Evolutionary conservation across 2,329 filamentous ascomycete species (phyloP), one percentile per base, ranked within the genome.

Genomic region (Aureobasidium uvarum): DNA sequence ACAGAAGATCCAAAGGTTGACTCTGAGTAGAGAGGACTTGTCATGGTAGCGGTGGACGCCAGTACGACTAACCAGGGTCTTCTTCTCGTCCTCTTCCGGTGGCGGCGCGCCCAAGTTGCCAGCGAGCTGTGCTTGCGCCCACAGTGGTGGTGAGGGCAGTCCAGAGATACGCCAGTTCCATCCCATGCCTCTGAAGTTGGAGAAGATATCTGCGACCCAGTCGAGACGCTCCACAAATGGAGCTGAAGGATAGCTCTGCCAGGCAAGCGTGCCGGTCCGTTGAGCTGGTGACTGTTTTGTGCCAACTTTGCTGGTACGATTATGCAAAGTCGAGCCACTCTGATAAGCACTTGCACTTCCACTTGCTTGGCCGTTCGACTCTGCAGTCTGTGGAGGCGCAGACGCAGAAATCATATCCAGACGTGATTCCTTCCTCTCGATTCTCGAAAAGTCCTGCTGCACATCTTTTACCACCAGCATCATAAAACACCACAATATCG

Each of bases 81-180:
- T 38, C 18, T 58, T 66, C 41, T 62, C 41, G 23, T 50, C 45
- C 31, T 62, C 39, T 38, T 66, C 69, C 20, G 60, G 60, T 16
- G 46, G 60, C 16, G 48, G 38, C n/a, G 66, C 59, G 38, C 68
- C 60, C 0, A 72, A 70, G 62, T 76, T 75, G 38, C 68, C 69
- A 25, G 70, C 65, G 5, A 81, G 74, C 69, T 79, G 71, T 14
- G 72, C 68, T 69, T 79, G 75, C 6, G 81, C 74, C 66, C 68
- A 69, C 66, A 74, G 73, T 1, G 80, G 81, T n/a, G 77, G 76
- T 18, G 78, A 77, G 5, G 79, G 76, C 0, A 86, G 74, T 8
- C 78, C 79, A 16, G 80, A 76, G 28, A 80, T 80, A 5, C 85
- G 79, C 79, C 84, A 86, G 70, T 81, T 84, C 85, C 85, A 88